A percentile compares a stretch with the other conserved stretches of the same genome.
phyloP scores from a whole-genome alignment of 192 early-diverging fungal species.

The Funneliformis mosseae region DNA sequence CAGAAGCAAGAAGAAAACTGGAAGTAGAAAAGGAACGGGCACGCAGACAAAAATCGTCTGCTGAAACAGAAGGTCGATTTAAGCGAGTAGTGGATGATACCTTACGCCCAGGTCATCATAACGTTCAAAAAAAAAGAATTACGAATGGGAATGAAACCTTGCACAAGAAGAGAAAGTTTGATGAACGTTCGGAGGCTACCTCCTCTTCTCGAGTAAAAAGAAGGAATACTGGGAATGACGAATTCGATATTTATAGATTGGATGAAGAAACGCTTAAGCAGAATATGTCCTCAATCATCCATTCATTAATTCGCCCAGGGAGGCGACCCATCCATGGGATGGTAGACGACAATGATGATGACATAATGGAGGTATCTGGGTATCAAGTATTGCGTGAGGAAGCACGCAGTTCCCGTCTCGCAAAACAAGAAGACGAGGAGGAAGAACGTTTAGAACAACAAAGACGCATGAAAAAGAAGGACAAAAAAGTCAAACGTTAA shows the following conservation, averaged over 20 bases:
- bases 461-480: not conserved
- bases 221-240: not conserved
- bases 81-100: not conserved
- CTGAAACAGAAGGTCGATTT: not conserved
- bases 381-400: not conserved
- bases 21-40: not conserved
- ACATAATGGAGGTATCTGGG: not conserved
- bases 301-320: not conserved
- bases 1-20: not conserved
- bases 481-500: not conserved
- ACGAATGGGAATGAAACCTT: not conserved
- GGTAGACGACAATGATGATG: not conserved
- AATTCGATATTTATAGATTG: not conserved
- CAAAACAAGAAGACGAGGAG: conserved; percentile 5
- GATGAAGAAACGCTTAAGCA: not conserved
- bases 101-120: not conserved
- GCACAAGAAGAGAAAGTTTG: not conserved
- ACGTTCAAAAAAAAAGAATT: not conserved
- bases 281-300: conserved; percentile 10
- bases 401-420: not conserved
- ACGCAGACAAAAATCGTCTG: not conserved
- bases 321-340: not conserved
- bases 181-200: not conserved
- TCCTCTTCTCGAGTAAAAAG: not conserved
- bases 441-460: conserved; percentile 7